Evolutionary conservation across 495 filamentous ascomycete genomes (phyloP).

Genomic region (Platismatia glauca): DNA sequence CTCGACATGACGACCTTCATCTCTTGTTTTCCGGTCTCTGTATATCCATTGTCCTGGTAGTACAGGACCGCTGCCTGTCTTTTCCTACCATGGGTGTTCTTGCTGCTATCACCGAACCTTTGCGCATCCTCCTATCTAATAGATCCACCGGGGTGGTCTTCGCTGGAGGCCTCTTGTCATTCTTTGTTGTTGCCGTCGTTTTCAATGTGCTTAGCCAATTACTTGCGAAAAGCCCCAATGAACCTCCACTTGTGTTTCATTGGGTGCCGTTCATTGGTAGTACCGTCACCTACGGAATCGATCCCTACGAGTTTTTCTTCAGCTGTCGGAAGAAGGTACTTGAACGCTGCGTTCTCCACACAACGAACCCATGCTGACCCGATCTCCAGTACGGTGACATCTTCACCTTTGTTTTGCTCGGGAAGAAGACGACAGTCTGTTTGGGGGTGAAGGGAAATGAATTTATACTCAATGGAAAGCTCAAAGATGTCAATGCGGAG

Average conservation of each 20-base stretch:
- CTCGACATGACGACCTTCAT: neutral
- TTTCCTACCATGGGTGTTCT: constrained; percentile 18
- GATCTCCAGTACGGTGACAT: constrained; percentile 59
- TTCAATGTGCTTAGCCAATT: constrained; percentile 62
- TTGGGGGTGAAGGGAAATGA: constrained; percentile 75
- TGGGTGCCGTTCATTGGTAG: constrained; percentile 74
- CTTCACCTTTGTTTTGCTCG: constrained; percentile 71
- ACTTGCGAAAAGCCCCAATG: constrained; percentile 59
- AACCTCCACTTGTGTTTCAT: constrained; percentile 76
- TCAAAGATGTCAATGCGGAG: constrained; percentile 72
- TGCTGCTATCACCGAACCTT: constrained; percentile 10
- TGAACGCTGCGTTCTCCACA: neutral
- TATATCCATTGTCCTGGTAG: neutral
- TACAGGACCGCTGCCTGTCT: constrained; percentile 3
- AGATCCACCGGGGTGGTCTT: constrained; percentile 30
- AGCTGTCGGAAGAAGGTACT: constrained; percentile 61
- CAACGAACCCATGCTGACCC: constrained; percentile 12
- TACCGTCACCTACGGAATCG: constrained; percentile 73
- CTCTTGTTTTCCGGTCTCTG: neutral
- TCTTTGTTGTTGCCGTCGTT: constrained; percentile 47
- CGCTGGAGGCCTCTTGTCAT: constrained; percentile 25
- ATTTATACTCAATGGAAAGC: constrained; percentile 79
- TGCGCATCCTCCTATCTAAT: constrained; percentile 12
- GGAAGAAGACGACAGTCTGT: constrained; percentile 66
- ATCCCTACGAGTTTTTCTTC: constrained; percentile 71